These are phyloP conservation scores for Crithidia mellificae DNA, from an alignment of 208 protist species.

Conservation along the genomic window DNA sequence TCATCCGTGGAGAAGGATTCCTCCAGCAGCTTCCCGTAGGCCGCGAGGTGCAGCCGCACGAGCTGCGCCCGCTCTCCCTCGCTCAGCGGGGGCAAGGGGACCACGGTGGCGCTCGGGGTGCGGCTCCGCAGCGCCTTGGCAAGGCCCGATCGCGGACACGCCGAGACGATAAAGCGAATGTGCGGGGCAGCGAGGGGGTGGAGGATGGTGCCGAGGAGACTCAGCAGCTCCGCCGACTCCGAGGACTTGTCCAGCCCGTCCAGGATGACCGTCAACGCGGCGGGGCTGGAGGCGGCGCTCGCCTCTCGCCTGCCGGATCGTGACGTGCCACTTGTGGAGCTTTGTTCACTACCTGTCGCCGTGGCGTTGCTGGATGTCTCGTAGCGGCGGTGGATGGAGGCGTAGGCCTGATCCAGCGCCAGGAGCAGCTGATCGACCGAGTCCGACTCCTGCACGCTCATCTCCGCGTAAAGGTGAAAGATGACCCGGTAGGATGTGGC, in stretches of 20 bases:
- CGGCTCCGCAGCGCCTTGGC: constrained; percentile 50
- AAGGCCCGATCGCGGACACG: constrained; percentile 31
- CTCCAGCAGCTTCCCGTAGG: constrained; percentile 80
- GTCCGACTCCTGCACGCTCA: constrained; percentile 52
- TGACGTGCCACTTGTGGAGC: no score
- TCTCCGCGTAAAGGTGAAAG: constrained; percentile 53
- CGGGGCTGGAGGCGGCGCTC: not conserved
- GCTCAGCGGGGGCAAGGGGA: constrained; percentile 50
- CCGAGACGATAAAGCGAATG: constrained; percentile 68
- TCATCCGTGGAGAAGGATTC: constrained; percentile 72
- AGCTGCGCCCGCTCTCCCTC: constrained; percentile 66
- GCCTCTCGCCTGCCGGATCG: not conserved
- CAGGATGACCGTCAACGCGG: constrained; percentile 53
- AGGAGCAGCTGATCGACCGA: constrained; percentile 51
- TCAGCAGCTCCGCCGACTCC: constrained; percentile 52
- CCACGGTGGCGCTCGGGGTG: constrained; percentile 34
- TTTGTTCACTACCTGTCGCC: not conserved
- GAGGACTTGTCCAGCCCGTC: constrained; percentile 70
- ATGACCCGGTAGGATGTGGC: constrained; percentile 38
- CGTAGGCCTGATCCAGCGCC: constrained; percentile 56
- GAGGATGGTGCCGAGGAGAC: constrained; percentile 53
- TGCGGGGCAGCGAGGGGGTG: constrained; percentile 35
- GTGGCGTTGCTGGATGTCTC: constrained; percentile 5
- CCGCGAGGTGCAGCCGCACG: constrained; percentile 70
- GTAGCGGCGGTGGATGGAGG: constrained; percentile 35